These are phyloP conservation scores for Trapa bicornis DNA, from an alignment of 345 rosid species.

Conservation along the genomic window DNA sequence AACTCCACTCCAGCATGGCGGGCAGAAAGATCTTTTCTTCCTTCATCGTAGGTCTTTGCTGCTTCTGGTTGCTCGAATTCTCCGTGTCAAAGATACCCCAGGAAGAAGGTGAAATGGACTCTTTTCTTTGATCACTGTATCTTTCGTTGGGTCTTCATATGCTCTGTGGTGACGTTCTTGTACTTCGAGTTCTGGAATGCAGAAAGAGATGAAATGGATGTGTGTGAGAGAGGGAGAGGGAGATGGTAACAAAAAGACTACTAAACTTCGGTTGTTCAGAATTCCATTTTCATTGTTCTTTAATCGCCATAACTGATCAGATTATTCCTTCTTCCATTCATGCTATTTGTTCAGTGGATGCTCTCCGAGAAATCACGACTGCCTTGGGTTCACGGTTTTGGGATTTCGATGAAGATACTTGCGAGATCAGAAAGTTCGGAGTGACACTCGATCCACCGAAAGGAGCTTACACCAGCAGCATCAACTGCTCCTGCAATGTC, in stretches of 20 bases:
- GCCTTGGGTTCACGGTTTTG: conserved; percentile 38
- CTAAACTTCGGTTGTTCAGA: too few relatives aligned
- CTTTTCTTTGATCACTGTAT: too few relatives aligned
- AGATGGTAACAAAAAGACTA: too few relatives aligned
- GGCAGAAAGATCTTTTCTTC: not conserved
- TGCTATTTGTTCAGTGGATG: conserved; percentile 25
- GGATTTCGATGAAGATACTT: conserved; percentile 37
- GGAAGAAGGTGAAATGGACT: conserved; percentile 22
- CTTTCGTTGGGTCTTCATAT: too few relatives aligned
- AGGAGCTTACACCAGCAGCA: conserved; percentile 9
- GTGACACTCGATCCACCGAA: conserved; percentile 7
- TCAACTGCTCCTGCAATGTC: conserved; percentile 22
- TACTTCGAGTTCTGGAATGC: too few relatives aligned
- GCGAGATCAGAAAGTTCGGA: conserved; percentile 18
- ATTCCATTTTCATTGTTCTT: too few relatives aligned
- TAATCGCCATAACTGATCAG: not conserved
- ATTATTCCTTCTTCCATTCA: not conserved
- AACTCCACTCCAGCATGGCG: conserved; percentile 1
- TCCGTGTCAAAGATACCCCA: conserved; percentile 23
- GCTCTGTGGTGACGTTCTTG: too few relatives aligned
- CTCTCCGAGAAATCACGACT: conserved; percentile 29
- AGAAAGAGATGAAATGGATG: too few relatives aligned
- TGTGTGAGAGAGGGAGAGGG: too few relatives aligned
- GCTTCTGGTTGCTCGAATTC: conserved; percentile 6
- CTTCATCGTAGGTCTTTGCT: conserved; percentile 9